phyloP scores from a whole-genome alignment of 768 basidiomycete genomes.

The Clathrus columnatus region DNA sequence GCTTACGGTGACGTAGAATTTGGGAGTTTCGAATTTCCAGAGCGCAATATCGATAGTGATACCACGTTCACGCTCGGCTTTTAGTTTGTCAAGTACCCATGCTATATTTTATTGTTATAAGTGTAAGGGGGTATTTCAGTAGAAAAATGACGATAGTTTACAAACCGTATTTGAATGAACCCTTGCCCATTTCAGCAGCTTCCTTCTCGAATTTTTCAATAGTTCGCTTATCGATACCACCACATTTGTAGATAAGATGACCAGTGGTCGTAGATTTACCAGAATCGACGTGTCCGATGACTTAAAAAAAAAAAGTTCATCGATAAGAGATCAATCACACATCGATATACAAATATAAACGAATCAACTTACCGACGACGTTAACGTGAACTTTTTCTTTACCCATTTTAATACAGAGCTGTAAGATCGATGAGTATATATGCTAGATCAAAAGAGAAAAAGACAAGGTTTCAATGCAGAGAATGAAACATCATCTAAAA shows the following conservation, averaged over 20 bases:
- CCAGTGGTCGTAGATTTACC: slow-evolving; percentile 99
- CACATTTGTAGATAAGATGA: slow-evolving; percentile 99
- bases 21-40: slow-evolving; percentile 99
- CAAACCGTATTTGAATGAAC: slow-evolving; percentile 95
- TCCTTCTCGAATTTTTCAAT: slow-evolving; percentile 99
- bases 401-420: slow-evolving; percentile 76
- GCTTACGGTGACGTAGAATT: slow-evolving; percentile 85
- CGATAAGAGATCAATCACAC: slow-evolving; percentile 20
- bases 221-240: slow-evolving; percentile 99
- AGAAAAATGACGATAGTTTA: slow-evolving; percentile 13
- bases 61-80: slow-evolving; percentile 99
- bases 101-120: slow-evolving; percentile 43
- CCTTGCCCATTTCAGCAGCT: slow-evolving; percentile 99
- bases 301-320: slow-evolving; percentile 34
- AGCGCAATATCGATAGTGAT: slow-evolving; percentile 99
- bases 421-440: slow-evolving; percentile 9
- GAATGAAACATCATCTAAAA: slow-evolving; percentile 1
- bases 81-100: slow-evolving; percentile 99
- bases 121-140: slow-evolving; percentile 18
- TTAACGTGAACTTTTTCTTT: slow-evolving; percentile 96
- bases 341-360: slow-evolving; percentile 15
- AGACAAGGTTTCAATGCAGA: slow-evolving; percentile 13
- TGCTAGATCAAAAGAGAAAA: slow-evolving; percentile 6
- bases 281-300: slow-evolving; percentile 99
- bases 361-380: slow-evolving; percentile 74